Percentiles rank a stretch among this genome's conserved stretches.
Evolutionary conservation across 139 green algal species (phyloP).

Genomic region (Micractinium conductrix): DNA sequence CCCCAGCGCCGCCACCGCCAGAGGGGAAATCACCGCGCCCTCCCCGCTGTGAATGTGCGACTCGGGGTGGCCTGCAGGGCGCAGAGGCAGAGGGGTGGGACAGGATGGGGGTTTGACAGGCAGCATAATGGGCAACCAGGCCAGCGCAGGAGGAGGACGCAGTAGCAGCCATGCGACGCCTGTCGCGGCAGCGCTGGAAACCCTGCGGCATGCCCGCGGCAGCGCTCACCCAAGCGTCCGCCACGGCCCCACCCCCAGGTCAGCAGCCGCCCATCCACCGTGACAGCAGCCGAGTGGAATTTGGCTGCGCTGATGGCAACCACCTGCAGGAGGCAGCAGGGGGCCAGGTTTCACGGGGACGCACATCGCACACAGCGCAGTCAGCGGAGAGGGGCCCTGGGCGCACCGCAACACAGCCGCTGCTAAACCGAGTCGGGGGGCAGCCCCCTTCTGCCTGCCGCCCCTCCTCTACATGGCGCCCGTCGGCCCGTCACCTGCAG

Average conservation of each 20-base stretch:
- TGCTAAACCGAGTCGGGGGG: no score
- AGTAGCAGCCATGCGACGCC: no score
- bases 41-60: slow-evolving; percentile 83
- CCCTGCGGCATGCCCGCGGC: no score
- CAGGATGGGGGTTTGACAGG: neutral
- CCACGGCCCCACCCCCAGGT: slow-evolving; percentile 91
- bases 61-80: slow-evolving; percentile 76
- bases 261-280: slow-evolving; percentile 70
- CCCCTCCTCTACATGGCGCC: no score
- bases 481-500: slow-evolving; percentile 34
- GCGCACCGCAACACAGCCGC: no score
- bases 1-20: slow-evolving; percentile 54
- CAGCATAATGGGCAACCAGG: no score
- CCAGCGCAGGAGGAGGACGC: no score
- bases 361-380: no score
- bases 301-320: slow-evolving; percentile 75
- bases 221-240: slow-evolving; percentile 76
- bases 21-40: slow-evolving; percentile 67
- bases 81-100: neutral
- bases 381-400: no score
- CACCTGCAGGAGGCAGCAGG: neutral
- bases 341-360: no score
- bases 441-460: no score
- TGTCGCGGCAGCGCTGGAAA: no score
- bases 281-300: slow-evolving; percentile 89